Conservation (phyloP, 495 filamentous ascomycete species). For the Neurospora terricola region DNA sequence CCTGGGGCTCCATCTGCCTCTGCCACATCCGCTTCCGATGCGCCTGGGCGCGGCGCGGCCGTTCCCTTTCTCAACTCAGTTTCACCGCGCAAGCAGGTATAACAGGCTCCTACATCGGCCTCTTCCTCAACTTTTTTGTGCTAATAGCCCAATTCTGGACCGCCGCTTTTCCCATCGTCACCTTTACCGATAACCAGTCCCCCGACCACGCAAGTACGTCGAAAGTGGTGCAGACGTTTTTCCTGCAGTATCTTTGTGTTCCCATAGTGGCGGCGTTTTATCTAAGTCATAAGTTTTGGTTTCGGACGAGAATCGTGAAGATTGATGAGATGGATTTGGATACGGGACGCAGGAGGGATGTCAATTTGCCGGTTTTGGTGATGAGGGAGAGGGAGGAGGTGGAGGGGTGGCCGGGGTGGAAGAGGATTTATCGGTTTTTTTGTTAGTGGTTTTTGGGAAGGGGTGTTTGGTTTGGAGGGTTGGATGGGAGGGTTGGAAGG, state of each 20-base stretch:
- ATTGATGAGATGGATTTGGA: conserved; percentile 69
- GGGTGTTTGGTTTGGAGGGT: too few species aligned
- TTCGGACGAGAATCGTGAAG: conserved; percentile 56
- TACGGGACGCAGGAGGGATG: conserved; percentile 65
- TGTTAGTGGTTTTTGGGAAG: conserved; percentile 20
- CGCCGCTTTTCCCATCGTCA: conserved; percentile 62
- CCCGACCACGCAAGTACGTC: too few species aligned
- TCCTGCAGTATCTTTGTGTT: conserved; percentile 68
- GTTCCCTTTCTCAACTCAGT: conserved; percentile 62
- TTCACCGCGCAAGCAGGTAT: conserved; percentile 75
- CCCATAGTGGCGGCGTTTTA: conserved; percentile 74
- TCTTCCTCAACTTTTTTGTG: conserved; percentile 70
- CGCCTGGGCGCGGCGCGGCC: conserved; percentile 63
- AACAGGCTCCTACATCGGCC: conserved; percentile 73
- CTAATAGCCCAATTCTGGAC: conserved; percentile 91
- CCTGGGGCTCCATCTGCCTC: conserved; percentile 84
- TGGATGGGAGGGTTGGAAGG: too few species aligned
- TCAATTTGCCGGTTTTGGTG: conserved; percentile 66
- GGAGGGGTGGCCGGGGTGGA: conserved; percentile 73
- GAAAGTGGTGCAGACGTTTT: conserved; percentile 47
- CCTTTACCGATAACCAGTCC: neutral
- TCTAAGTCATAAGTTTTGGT: conserved; percentile 69
- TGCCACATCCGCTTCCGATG: conserved; percentile 86
- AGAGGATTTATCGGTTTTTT: conserved; percentile 55
- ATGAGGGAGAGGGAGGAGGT: conserved; percentile 67